Conservation (phyloP, 2,329 filamentous ascomycete genomes). For the Fusarium sp. region DNA sequence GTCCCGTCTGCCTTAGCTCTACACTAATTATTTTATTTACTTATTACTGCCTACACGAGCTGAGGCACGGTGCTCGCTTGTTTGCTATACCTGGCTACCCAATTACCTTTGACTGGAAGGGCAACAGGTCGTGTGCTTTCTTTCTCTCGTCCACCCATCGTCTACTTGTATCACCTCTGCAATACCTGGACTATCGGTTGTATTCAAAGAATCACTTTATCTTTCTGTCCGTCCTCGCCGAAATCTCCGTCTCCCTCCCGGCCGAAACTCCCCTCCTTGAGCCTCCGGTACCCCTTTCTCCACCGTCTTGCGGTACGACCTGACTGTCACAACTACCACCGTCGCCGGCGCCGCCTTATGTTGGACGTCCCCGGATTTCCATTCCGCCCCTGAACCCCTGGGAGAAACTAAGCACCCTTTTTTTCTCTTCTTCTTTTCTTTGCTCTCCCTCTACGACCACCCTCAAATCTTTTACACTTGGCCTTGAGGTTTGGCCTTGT, state of each 20-base stretch:
- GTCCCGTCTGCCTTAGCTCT: slow-evolving; percentile 30
- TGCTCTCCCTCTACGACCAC: background rate
- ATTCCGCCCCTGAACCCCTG: slow-evolving; percentile 38
- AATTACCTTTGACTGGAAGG: slow-evolving; percentile 46
- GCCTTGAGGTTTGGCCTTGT: slow-evolving; percentile 5
- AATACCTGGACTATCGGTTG: background rate
- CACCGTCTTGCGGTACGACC: slow-evolving; percentile 28
- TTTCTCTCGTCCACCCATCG: slow-evolving; percentile 14
- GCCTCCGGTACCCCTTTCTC: slow-evolving; percentile 40
- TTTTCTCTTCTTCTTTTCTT: background rate
- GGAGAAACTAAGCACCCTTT: slow-evolving; percentile 25
- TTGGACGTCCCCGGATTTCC: slow-evolving; percentile 36
- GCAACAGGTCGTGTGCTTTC: slow-evolving; percentile 56
- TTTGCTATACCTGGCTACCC: background rate
- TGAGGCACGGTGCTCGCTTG: slow-evolving; percentile 2
- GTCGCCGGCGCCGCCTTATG: slow-evolving; percentile 41
- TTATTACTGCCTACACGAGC: slow-evolving; percentile 13
- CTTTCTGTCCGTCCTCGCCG: slow-evolving; percentile 22
- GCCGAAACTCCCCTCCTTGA: slow-evolving; percentile 16
- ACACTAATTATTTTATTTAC: slow-evolving; percentile 1
- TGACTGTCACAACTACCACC: slow-evolving; percentile 18
- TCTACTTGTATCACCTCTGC: background rate
- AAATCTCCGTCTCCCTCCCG: slow-evolving; percentile 25
- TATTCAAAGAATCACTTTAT: background rate
- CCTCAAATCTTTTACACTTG: background rate